phyloP scores from a whole-genome alignment of 805 yeast genomes.

The Pichia ethanolica region DNA sequence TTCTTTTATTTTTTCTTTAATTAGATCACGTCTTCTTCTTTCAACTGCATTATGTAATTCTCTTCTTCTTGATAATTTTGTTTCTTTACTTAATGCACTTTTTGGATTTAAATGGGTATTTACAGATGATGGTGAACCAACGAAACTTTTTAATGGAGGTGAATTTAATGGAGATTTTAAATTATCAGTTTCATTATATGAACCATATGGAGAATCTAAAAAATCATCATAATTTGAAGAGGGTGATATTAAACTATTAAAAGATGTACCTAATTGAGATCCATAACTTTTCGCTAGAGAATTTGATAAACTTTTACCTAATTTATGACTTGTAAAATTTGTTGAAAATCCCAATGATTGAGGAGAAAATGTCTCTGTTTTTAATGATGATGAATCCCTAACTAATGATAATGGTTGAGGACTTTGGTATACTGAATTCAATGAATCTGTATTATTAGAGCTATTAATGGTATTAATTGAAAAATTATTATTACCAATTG shows the following conservation, averaged over 20 bases:
- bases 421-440: neutral
- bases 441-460: neutral
- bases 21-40: slow-evolving; percentile 82
- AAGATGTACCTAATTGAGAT: slow-evolving; percentile 25
- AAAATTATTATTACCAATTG: neutral
- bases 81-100: slow-evolving; percentile 46
- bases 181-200: slow-evolving; percentile 23
- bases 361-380: slow-evolving; percentile 23
- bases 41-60: slow-evolving; percentile 95
- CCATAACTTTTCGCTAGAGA: slow-evolving; percentile 21
- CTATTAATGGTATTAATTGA: neutral
- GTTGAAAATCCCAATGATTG: slow-evolving; percentile 17
- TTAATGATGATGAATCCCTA: neutral
- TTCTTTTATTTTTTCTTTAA: slow-evolving; percentile 82
- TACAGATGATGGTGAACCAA: slow-evolving; percentile 29
- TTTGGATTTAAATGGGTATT: slow-evolving; percentile 30
- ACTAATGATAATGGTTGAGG: neutral
- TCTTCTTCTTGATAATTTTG: slow-evolving; percentile 66
- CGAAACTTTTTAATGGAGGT: slow-evolving; percentile 27
- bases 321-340: slow-evolving; percentile 5
- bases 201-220: slow-evolving; percentile 30
- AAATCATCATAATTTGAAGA: slow-evolving; percentile 28
- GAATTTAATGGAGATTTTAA: slow-evolving; percentile 30
- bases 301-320: slow-evolving; percentile 5
- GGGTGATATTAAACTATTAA: slow-evolving; percentile 29